These are phyloP conservation scores for Pseudogymnoascus sp. DNA, from an alignment of 2,329 filamentous ascomycete genomes.

Conservation along the genomic window DNA sequence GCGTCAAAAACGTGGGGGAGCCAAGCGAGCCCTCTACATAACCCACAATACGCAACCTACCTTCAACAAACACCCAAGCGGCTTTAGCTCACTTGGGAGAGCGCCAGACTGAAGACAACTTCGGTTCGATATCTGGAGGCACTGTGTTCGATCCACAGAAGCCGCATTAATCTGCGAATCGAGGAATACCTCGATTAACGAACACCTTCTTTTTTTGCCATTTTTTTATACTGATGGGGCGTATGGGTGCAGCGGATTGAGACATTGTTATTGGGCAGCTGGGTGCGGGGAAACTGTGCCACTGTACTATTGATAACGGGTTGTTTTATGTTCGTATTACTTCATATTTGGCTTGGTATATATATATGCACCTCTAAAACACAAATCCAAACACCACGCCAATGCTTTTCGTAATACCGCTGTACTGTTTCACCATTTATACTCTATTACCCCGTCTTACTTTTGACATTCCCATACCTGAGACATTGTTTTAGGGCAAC, in stretches of 20 bases:
- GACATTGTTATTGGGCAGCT: background rate
- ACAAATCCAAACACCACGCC: conserved; percentile 4
- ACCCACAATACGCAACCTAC: background rate
- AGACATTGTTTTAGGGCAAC: background rate
- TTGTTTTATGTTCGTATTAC: background rate
- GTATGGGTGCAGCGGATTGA: background rate
- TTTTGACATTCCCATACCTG: no score
- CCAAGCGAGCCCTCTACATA: conserved; percentile 1
- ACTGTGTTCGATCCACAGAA: conserved; percentile 16
- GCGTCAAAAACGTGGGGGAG: background rate
- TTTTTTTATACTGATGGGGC: background rate
- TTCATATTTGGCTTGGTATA: background rate
- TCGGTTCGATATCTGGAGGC: conserved; percentile 14
- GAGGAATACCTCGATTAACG: conserved; percentile 11
- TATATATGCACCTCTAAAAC: conserved; percentile 8
- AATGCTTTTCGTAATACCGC: background rate
- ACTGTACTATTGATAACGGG: background rate
- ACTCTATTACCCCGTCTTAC: no score
- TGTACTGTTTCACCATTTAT: no score
- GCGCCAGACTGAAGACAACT: conserved; percentile 15
- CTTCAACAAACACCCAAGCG: conserved; percentile 9
- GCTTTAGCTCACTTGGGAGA: conserved; percentile 16
- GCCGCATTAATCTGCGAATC: conserved; percentile 13
- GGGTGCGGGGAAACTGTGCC: no score
- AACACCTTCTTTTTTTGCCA: conserved; percentile 11